Base-by-base conservation (phyloP, 768 basidiomycete genomes). In the Pleurotus pulmonarius region DNA sequence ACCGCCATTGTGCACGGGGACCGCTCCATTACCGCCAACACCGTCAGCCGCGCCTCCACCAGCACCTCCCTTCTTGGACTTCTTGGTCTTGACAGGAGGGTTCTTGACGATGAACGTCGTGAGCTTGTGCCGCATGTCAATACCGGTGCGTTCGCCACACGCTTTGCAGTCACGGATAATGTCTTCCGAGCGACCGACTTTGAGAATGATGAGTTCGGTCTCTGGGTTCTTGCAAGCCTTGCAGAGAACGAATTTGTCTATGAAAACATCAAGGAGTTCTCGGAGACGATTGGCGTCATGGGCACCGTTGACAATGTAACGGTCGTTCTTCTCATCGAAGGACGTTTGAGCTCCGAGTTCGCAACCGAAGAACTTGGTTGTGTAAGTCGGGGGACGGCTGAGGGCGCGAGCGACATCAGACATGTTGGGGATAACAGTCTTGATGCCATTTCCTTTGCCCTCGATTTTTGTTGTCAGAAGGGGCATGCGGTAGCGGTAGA, bases 401-500 rank as follows among this genome's bases (percentile, higher is more conserved):
- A 99, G 84, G 45, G 97, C 94, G 61, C 93, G 88, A 47, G 96
- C 93, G 62, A 99, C 89, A 71, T 98, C 97, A 58, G 92, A 85
- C 94, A 99, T 98, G 76, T 99, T 99, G 16, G 95, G 95, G 53
- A 98, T 76, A 67, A 99, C 95, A 46, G 97, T 99, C 79, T 99
- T 99, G 76, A 99, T 98, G 65, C 97, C 97, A 70, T 99, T 99
- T 59, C 97, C 97, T 73, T 94, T 95, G 65, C 97, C 97, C 76
- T 99, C 97, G 39, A 98, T 94, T 79, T 98, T 98, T 60, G 90
- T 96, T 61, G 84, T 81, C 60, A 99, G 83, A 58, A 94, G 70
- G 56, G 97, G 97, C 97, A 99, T 99, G 62, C 93, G 90, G 82
- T 94, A 94, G 63, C 92, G 92, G 72, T 95, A 95, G 70, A 94